Evolutionary conservation across 1,139 yeast genomes (phyloP), one percentile per base, ranked within the genome.

Genomic region (Lizanozyma gosingica): DNA sequence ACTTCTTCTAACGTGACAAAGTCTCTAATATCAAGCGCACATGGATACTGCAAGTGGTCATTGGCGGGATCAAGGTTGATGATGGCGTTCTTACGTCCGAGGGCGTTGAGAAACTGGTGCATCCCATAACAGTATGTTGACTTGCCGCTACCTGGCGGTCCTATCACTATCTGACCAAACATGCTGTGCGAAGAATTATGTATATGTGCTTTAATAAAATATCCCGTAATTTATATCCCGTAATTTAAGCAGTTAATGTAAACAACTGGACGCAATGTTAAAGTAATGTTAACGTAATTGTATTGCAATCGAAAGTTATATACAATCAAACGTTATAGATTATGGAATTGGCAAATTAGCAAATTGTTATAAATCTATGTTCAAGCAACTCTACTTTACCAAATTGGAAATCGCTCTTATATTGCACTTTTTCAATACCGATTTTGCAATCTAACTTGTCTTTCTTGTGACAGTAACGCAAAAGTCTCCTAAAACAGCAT

Each of bases 131-230:
- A 88, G 57, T 86, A 94, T 0, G 98, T 94, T 0, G 97, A 86
- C 56, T 94, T 94, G 1, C 99, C 99, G 0, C 95, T 76, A 2
- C 98, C 99, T 0, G 99, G 98, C 0, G 98, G 97, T 0, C 99
- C 99, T 33, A 94, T 86, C 14, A 92, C 92, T 16, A 92, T 77
- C 60, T 92, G 97, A 2, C 95, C 97, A 59, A 86, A 90, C 67
- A 70, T 69, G n/a, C 11, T 14, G 18, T 18, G 4, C 14, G 33
- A 27, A 27, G 33, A 27, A 35, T 14, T 35, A n/a, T 35, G 14
- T 17, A 6, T 14, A 33, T 33, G 15, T 33, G 15, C 34, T 6
- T 33, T 33, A 15, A 33, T 14, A 15, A 33, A 33, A n/a, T n/a
- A n/a, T n/a, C n/a, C n/a, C n/a, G n/a, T n/a, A 36, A 36, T 15